phyloP scores from a whole-genome alignment of 73 alveolate genomes.

The Paramecium bursaria region DNA sequence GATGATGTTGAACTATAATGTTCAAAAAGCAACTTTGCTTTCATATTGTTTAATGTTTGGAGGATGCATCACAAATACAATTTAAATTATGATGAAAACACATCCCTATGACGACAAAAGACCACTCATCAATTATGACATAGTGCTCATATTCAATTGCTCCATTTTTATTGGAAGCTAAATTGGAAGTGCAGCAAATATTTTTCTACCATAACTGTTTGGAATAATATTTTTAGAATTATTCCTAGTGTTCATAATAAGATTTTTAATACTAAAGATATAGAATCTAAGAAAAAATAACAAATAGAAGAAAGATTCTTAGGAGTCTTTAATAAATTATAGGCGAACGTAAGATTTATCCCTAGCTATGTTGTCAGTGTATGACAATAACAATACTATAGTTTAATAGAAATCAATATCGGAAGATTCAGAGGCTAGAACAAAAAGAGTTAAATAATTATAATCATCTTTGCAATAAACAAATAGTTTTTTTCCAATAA shows the following conservation, averaged over 20 bases:
- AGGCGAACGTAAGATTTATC: not conserved
- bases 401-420: no score
- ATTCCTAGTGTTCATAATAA: conserved; percentile 2
- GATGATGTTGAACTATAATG: conserved; percentile 52
- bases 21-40: conserved; percentile 37
- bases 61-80: conserved; percentile 51
- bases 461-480: no score
- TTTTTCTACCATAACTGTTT: conserved; percentile 15
- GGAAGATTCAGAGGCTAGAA: no score
- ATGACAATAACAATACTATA: no score
- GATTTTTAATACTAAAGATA: conserved; percentile 24
- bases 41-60: conserved; percentile 66
- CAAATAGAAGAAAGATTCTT: not conserved
- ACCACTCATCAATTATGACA: conserved; percentile 54
- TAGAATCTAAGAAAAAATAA: conserved; percentile 1
- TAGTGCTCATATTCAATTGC: conserved; percentile 43
- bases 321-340: not conserved
- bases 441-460: no score
- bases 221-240: conserved; percentile 14
- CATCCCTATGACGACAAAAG: conserved; percentile 29
- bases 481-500: not conserved
- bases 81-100: conserved; percentile 28
- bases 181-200: conserved; percentile 28
- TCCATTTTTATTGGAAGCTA: conserved; percentile 18
- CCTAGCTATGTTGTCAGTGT: no score